Percentiles rank a stretch among this genome's conserved stretches.
phyloP scores from a whole-genome alignment of 148 eudicot species.

The Polygonum maritimum region DNA sequence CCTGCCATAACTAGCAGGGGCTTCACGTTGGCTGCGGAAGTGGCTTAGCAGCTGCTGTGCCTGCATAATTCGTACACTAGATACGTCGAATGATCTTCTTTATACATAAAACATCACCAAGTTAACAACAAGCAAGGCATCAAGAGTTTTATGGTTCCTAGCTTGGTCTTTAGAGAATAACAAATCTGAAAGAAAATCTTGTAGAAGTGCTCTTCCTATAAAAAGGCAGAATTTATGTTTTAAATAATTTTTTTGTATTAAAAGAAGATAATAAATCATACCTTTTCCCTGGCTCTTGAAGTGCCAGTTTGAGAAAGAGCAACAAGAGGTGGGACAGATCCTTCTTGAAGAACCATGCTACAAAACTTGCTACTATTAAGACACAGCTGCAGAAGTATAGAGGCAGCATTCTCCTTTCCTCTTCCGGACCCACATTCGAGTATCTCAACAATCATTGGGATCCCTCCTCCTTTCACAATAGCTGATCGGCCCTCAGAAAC shows the following conservation, averaged over 20 bases:
- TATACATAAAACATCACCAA: too few relatives aligned
- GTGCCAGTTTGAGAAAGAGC: constrained; percentile 90
- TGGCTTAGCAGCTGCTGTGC: constrained; percentile 12
- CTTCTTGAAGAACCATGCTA: constrained; percentile 86
- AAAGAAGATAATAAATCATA: constrained; percentile 18
- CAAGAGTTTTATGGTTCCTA: not conserved
- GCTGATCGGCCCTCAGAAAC: constrained; percentile 58
- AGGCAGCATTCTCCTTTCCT: constrained; percentile 93
- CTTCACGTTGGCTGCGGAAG: constrained; percentile 12
- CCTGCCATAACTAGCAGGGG: not conserved
- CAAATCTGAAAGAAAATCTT: not conserved
- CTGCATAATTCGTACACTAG: not conserved
- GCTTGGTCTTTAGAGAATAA: not conserved
- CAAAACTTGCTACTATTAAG: constrained; percentile 62
- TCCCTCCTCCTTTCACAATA: constrained; percentile 69
- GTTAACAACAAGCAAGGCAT: not conserved
- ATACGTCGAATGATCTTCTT: not conserved
- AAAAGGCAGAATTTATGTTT: not conserved
- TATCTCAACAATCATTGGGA: constrained; percentile 75
- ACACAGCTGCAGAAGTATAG: constrained; percentile 74
- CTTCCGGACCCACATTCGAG: constrained; percentile 72
- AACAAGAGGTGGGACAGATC: constrained; percentile 96
- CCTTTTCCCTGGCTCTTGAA: constrained; percentile 90
- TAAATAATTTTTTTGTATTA: not conserved
- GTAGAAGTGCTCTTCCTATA: not conserved